Evolutionary conservation across 2,329 filamentous ascomycete species (phyloP), one percentile per base, ranked within the genome.

Genomic region (Xylariaceae sp.): DNA sequence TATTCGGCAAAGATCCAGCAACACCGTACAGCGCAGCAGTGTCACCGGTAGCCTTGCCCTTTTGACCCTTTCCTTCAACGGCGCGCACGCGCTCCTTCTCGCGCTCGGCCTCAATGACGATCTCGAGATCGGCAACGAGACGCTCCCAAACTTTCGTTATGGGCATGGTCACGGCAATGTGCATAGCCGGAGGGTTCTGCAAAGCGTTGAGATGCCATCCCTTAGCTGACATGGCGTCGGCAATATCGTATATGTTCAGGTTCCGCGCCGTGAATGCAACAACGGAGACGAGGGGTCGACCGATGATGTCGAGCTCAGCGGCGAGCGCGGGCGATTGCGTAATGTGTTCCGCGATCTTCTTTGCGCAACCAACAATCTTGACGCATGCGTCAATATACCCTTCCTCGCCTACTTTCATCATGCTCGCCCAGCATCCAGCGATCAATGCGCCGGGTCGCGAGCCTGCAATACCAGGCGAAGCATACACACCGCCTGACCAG

Each of bases 121-220:
- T 76, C 76, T 88, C 85, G 15, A 89, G 75, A 73, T 99, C 94
- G 7, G 77, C 75, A 54, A 94, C 82, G 57, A 99, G 80, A 70
- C 84, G 82, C 70, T 97, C 92, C 72, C 90, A 89, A 2, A 88
- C 90, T 68, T 87, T 87, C 18, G 87, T 86, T 52, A 95, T 89
- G 13, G 93, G 93, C 67, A 96, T 74, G 0, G 94, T 99, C 45
- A 97, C 92, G 10, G 94, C 94, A 45, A 97, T 85, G 73, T 99
- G 94, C 57, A 99, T 91, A 17, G 92, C 94, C 0, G 94, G 87
- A 2, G 94, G 94, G 68, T 85, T 88, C 76, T 99, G 94, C 64
- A 99, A 81, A 2, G 92, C 90, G 71, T 97, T 99, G 61, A 99
- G 80, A 76, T 99, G 94, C 94, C 94, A 99, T 2, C 94, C 93